Evolutionary conservation across 768 basidiomycete genomes (phyloP).

Genomic region (Cubamyces lactineus): DNA sequence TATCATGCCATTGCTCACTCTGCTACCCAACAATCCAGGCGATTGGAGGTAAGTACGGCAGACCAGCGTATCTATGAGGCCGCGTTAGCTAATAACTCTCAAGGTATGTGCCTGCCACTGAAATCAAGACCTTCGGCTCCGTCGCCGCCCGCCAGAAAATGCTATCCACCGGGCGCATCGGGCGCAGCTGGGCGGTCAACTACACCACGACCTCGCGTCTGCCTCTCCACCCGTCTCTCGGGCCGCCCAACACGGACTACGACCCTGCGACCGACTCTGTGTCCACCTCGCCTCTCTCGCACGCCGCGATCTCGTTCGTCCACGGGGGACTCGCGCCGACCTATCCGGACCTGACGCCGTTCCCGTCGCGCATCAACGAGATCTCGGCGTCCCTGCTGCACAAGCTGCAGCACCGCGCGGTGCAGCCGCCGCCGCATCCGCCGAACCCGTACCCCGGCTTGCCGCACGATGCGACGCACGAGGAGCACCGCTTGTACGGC

Average conservation of each 20-base stretch:
- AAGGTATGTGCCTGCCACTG: slow-evolving; percentile 84
- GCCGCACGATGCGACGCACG: slow-evolving; percentile 62
- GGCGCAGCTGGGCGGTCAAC: slow-evolving; percentile 81
- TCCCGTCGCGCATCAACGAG: slow-evolving; percentile 81
- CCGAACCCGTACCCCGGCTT: slow-evolving; percentile 75
- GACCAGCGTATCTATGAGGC: neutral
- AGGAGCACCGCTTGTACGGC: slow-evolving; percentile 74
- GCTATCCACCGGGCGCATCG: slow-evolving; percentile 76
- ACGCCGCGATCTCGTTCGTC: slow-evolving; percentile 87
- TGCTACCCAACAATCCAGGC: slow-evolving; percentile 42
- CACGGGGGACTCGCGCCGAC: slow-evolving; percentile 88
- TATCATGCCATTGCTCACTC: neutral
- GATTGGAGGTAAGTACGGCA: slow-evolving; percentile 73
- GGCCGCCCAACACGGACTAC: slow-evolving; percentile 62
- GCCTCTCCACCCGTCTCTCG: slow-evolving; percentile 74
- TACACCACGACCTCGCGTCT: slow-evolving; percentile 83
- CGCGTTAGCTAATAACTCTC: neutral
- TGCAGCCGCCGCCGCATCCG: slow-evolving; percentile 77
- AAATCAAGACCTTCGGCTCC: slow-evolving; percentile 82
- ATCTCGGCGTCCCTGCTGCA: slow-evolving; percentile 68
- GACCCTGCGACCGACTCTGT: slow-evolving; percentile 46
- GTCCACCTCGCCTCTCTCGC: slow-evolving; percentile 54
- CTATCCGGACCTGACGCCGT: slow-evolving; percentile 76
- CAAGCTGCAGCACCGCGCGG: slow-evolving; percentile 67
- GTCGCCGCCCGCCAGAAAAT: slow-evolving; percentile 71